A percentile compares a stretch with the other conserved stretches of the same genome.
Evolutionary conservation across 768 basidiomycete species (phyloP).

Genomic region (Suillus subluteus): DNA sequence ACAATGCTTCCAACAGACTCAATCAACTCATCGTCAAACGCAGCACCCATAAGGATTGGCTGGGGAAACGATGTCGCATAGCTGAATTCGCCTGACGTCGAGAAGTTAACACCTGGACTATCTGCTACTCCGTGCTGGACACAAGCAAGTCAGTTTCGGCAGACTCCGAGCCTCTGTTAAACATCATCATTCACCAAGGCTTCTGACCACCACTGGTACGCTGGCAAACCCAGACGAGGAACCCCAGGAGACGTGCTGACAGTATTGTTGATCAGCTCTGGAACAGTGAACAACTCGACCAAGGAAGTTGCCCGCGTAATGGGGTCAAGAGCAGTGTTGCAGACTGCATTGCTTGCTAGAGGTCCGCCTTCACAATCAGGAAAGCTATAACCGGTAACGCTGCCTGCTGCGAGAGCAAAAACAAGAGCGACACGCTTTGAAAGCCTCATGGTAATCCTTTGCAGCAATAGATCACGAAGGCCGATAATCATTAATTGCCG

Average conservation of each 20-base stretch:
- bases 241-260: conserved; percentile 54
- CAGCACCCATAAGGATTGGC: conserved; percentile 56
- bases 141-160: conserved; percentile 7
- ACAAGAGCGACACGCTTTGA: conserved; percentile 6
- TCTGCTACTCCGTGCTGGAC: conserved; percentile 57
- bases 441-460: conserved; percentile 10
- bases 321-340: conserved; percentile 48
- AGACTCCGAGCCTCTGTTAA: background rate
- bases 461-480: background rate
- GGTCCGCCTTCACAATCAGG: conserved; percentile 54
- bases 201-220: conserved; percentile 67
- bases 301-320: conserved; percentile 53
- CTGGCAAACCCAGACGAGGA: conserved; percentile 55
- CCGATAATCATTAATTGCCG: background rate
- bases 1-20: conserved; percentile 52
- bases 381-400: conserved; percentile 38
- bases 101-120: conserved; percentile 56
- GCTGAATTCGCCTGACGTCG: conserved; percentile 53
- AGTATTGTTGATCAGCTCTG: conserved; percentile 55
- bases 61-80: conserved; percentile 63
- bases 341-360: conserved; percentile 49
- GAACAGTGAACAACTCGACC: conserved; percentile 50
- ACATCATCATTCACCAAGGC: conserved; percentile 45
- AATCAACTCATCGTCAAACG: conserved; percentile 58
- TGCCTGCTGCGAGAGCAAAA: conserved; percentile 11